Base-by-base conservation (phyloP, 768 basidiomycete species). In the Trametes cingulata region DNA sequence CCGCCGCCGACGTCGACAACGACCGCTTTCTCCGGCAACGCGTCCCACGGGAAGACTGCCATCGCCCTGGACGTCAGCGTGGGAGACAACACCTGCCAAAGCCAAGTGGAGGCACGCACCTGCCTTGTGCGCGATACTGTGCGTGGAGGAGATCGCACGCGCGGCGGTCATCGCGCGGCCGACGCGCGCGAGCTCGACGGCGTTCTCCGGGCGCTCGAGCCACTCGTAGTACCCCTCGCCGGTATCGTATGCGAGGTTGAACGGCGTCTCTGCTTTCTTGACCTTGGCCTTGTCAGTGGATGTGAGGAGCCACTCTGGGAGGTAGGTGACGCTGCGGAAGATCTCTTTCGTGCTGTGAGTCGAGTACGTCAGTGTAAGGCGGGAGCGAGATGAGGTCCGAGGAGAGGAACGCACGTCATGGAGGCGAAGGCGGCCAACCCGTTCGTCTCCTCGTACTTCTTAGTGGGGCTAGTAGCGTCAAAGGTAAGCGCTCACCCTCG, bases 151-250 rank as follows among this genome's bases (percentile, higher is more conserved):
- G n/a, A n/a, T n/a, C n/a, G n/a, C n/a, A n/a, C 77, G 80, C 8
- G 86, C 85, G 22, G 85, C 87, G 9, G 77, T 77, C 88, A 91
- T 90, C 3, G 87, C 85, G 58, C 81, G 83, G 20, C 86, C 87
- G 65, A 90, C 89, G 29, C 87, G 77, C 59, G 84, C 79, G 54
- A 89, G 75, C 52, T 86, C 66, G 3, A 51, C 62, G 27, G 72
- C 70, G 53, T 72, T 64, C 12, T 75, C 77, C 22, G 80, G 80
- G n/a, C 83, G 82, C 69, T 90, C 89, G 8, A 91, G 75, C 89
- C 89, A 91, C 5, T 79, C 81, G 65, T 90, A 91, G 67, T 79
- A 89, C 1, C n/a, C 71, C 64, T 53, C 72, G 67, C 63, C 69
- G 25, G 71, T 80, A 0, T 76, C 76, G 65, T 89, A 89, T 7